A percentile compares a stretch with the other conserved stretches of the same genome.
Conservation (phyloP, 2,329 filamentous ascomycete genomes). For the Hypoxylon sp. region DNA sequence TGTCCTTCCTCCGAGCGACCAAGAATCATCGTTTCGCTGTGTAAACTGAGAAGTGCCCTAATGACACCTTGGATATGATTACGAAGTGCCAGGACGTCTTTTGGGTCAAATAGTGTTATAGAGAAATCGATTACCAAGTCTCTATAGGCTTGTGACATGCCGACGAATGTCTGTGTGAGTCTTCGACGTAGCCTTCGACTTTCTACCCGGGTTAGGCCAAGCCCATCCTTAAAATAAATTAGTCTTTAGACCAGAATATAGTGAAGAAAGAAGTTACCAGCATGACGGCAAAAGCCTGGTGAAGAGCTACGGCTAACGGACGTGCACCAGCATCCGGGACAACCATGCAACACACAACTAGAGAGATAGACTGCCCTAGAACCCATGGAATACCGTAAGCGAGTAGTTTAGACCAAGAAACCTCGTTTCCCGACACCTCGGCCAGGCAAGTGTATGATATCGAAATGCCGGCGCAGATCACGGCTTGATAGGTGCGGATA, state of each 20-base stretch:
- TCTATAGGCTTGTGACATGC: constrained; percentile 69
- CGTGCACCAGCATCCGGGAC: constrained; percentile 71
- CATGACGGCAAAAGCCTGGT: constrained; percentile 64
- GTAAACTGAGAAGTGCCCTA: constrained; percentile 67
- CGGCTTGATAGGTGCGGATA: constrained; percentile 69
- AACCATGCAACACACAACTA: constrained; percentile 64
- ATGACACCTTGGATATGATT: constrained; percentile 71
- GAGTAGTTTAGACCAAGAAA: constrained; percentile 67
- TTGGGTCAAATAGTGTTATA: constrained; percentile 66
- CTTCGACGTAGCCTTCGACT: constrained; percentile 58
- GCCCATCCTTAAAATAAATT: constrained; percentile 52
- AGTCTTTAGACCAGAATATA: constrained; percentile 31
- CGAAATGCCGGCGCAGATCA: constrained; percentile 69
- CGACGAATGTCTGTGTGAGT: constrained; percentile 67
- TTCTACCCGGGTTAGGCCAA: constrained; percentile 58
- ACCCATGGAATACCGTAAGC: constrained; percentile 70
- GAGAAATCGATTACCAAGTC: constrained; percentile 72
- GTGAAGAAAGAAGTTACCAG: constrained; percentile 53
- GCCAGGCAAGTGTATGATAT: constrained; percentile 68
- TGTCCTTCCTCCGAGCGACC: constrained; percentile 49
- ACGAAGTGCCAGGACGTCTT: constrained; percentile 65
- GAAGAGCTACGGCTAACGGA: constrained; percentile 64
- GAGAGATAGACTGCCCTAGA: constrained; percentile 67
- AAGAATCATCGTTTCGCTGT: constrained; percentile 65
- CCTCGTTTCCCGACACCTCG: constrained; percentile 60